Percentiles rank a stretch among this genome's conserved stretches.
Conservation (phyloP, 192 early-diverging fungal species). For the Coemansia sp. region DNA sequence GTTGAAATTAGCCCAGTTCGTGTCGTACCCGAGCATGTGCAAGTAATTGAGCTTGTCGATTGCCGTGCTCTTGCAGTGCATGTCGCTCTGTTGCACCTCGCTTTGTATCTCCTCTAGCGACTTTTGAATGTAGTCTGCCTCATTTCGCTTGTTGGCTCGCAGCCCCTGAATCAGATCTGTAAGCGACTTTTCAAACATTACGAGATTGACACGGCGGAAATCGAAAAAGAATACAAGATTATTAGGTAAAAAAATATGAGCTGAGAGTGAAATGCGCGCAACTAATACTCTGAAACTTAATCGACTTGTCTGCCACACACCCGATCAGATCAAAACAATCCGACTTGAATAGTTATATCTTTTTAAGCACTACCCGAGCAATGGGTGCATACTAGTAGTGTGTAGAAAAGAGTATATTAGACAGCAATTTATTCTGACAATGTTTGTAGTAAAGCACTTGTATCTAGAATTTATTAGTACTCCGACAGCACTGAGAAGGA, state of each 20-base stretch:
- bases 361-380: too few relatives aligned
- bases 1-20: constrained; percentile 96
- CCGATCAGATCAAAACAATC: too few relatives aligned
- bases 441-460: too few relatives aligned
- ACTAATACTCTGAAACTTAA: too few relatives aligned
- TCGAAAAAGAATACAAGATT: not conserved
- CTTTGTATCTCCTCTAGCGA: constrained; percentile 89
- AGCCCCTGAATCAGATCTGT: constrained; percentile 95
- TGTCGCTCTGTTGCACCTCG: constrained; percentile 85
- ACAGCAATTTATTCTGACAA: too few relatives aligned
- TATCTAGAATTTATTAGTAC: not conserved
- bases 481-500: not conserved
- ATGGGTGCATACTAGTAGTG: too few relatives aligned
- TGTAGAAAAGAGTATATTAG: too few relatives aligned
- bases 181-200: constrained; percentile 81
- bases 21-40: constrained; percentile 97
- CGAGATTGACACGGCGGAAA: not conserved
- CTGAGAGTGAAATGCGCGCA: too few relatives aligned
- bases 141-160: constrained; percentile 85
- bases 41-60: constrained; percentile 89
- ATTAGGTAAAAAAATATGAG: not conserved
- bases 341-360: too few relatives aligned
- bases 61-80: constrained; percentile 83
- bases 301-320: too few relatives aligned
- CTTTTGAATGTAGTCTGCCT: constrained; percentile 83